A percentile compares a stretch with the other conserved stretches of the same genome.
These are phyloP conservation scores for Plasmodium gaboni DNA, from an alignment of 169 alveolate species.

Conservation along the genomic window DNA sequence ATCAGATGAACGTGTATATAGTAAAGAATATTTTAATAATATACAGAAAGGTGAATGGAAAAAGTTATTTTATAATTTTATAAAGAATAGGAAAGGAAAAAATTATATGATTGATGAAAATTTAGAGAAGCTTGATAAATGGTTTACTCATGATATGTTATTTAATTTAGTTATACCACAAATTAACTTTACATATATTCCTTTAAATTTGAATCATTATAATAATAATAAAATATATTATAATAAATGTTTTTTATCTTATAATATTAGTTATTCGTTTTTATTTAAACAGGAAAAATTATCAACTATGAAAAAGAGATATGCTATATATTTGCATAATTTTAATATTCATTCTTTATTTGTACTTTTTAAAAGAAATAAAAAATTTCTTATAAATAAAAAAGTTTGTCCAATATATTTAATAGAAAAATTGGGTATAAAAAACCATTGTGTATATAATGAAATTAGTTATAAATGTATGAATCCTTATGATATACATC, in stretches of 20 bases:
- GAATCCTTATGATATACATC: slow-evolving; percentile 7
- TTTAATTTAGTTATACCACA: slow-evolving; percentile 66
- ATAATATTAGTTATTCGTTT: slow-evolving; percentile 49
- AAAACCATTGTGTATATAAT: slow-evolving; percentile 30
- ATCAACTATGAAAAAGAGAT: slow-evolving; percentile 42
- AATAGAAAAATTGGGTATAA: slow-evolving; percentile 39
- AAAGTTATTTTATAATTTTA: slow-evolving; percentile 47
- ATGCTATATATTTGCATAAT: slow-evolving; percentile 38
- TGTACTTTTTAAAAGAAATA: slow-evolving; percentile 32
- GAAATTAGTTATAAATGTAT: slow-evolving; percentile 6
- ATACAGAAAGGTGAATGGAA: slow-evolving; percentile 62
- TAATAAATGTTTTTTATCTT: slow-evolving; percentile 57
- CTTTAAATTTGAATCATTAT: slow-evolving; percentile 50
- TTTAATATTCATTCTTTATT: slow-evolving; percentile 42
- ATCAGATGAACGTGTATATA: slow-evolving; percentile 52
- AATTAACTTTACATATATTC: slow-evolving; percentile 45
- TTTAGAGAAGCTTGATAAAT: slow-evolving; percentile 45
- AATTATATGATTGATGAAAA: slow-evolving; percentile 36
- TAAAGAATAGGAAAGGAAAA: slow-evolving; percentile 38
- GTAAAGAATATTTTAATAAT: slow-evolving; percentile 56
- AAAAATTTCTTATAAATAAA: slow-evolving; percentile 22
- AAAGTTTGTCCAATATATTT: slow-evolving; percentile 13
- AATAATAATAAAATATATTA: slow-evolving; percentile 23
- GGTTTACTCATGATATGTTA: slow-evolving; percentile 75
- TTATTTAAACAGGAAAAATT: slow-evolving; percentile 69